These are phyloP conservation scores for Eucalyptus erythrocorys DNA, from an alignment of 345 rosid species.

Conservation along the genomic window DNA sequence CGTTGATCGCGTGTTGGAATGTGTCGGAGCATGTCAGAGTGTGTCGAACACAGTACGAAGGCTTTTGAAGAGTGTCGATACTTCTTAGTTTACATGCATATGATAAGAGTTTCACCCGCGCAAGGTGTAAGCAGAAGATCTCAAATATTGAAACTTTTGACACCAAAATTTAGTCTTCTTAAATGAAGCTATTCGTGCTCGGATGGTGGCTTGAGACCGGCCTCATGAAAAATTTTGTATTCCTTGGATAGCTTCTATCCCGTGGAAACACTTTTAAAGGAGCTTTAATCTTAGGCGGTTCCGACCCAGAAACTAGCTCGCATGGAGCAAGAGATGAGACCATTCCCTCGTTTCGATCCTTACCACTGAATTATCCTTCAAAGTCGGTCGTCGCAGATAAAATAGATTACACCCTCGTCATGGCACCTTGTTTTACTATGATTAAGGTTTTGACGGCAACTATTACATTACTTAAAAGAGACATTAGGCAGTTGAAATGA, in stretches of 20 bases:
- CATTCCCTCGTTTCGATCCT: not conserved
- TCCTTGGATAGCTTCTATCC: not conserved
- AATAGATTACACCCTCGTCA: not conserved
- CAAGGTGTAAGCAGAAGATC: not conserved
- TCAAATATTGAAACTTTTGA: fast-evolving
- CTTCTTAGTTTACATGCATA: not conserved
- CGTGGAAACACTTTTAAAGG: not conserved
- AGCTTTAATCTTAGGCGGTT: not conserved
- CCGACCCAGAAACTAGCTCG: fast-evolving
- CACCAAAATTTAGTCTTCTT: not conserved
- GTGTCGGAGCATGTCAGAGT: too few species aligned
- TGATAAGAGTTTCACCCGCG: fast-evolving
- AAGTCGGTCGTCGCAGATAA: fast-evolving
- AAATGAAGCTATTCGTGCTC: not conserved
- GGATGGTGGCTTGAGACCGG: not conserved
- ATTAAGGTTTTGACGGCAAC: not conserved
- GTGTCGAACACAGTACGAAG: too few species aligned
- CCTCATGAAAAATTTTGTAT: not conserved
- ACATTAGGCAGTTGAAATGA: not conserved
- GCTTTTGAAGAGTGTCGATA: too few species aligned
- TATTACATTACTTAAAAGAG: not conserved
- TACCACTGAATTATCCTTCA: not conserved
- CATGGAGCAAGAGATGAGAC: not conserved
- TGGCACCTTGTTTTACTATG: not conserved
- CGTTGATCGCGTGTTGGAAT: too few species aligned